Conservation (phyloP, 2,329 filamentous ascomycete genomes). For the Beauveria sp. region DNA sequence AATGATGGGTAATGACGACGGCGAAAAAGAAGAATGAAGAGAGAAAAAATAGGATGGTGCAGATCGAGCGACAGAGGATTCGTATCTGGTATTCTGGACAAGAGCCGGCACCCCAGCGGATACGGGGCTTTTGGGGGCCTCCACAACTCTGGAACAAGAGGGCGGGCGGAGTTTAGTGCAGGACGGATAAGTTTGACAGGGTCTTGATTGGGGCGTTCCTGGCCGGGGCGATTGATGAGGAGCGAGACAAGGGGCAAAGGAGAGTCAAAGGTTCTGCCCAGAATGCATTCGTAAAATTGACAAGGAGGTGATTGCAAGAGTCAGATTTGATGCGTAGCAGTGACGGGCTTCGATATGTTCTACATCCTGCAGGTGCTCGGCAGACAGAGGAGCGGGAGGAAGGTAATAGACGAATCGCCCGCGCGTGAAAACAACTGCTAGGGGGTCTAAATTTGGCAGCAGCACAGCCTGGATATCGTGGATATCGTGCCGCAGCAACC, state of each 20-base stretch:
- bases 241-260: slow-evolving; percentile 5
- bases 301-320: not conserved
- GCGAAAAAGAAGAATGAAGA: not conserved
- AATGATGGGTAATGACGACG: not conserved
- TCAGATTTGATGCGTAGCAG: not conserved
- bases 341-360: not conserved
- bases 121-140: not conserved
- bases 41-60: not conserved
- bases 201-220: not conserved
- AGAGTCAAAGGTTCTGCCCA: not conserved
- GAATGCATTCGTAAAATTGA: not conserved
- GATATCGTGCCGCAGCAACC: not conserved
- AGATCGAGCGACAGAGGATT: not conserved
- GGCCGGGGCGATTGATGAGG: not conserved
- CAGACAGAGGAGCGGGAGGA: not conserved
- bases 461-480: not conserved
- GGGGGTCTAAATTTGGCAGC: slow-evolving; percentile 3
- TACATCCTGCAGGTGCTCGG: not conserved
- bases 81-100: not conserved
- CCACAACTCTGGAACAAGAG: slow-evolving; percentile 9
- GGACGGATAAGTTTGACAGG: not conserved
- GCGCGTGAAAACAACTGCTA: not conserved
- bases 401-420: too few relatives aligned
- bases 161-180: slow-evolving; percentile 5
- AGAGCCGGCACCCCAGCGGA: not conserved